phyloP scores from a whole-genome alignment of 1,139 yeast genomes.

The Tardiomyces digboiensis region DNA sequence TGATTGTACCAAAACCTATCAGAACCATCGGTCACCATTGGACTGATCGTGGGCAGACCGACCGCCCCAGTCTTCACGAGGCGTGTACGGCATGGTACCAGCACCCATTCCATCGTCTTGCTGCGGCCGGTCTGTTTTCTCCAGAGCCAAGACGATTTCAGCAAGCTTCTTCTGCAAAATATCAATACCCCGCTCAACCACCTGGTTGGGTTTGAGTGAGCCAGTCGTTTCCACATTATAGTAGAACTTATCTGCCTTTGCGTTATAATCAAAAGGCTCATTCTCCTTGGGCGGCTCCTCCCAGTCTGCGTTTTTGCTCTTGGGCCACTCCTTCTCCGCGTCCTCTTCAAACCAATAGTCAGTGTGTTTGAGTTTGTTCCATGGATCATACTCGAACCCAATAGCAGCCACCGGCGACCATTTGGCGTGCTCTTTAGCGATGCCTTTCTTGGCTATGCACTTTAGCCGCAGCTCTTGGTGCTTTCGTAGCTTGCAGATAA shows the following conservation, averaged over 20 bases:
- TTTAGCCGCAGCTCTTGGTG: slow-evolving; percentile 85
- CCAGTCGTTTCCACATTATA: slow-evolving; percentile 92
- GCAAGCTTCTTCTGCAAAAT: slow-evolving; percentile 89
- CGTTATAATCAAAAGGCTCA: slow-evolving; percentile 77
- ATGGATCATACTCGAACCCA: slow-evolving; percentile 98
- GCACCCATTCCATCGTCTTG: neutral
- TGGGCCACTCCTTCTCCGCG: slow-evolving; percentile 90
- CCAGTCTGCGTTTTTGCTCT: slow-evolving; percentile 80
- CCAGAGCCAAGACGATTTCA: slow-evolving; percentile 74
- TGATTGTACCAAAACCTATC: no score
- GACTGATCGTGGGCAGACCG: neutral
- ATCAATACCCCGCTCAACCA: slow-evolving; percentile 71
- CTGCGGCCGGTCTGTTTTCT: slow-evolving; percentile 24
- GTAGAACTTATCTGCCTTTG: slow-evolving; percentile 74
- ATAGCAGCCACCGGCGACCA: slow-evolving; percentile 99
- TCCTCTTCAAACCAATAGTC: slow-evolving; percentile 95
- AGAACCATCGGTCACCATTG: neutral
- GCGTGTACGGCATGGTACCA: neutral
- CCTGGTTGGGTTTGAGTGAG: slow-evolving; percentile 79
- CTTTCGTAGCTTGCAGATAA: slow-evolving; percentile 83
- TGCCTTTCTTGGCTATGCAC: slow-evolving; percentile 97
- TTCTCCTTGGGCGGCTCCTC: slow-evolving; percentile 93
- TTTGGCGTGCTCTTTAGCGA: slow-evolving; percentile 96
- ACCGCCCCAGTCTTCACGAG: slow-evolving; percentile 1
- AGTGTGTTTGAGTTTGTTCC: slow-evolving; percentile 94